phyloP scores from a whole-genome alignment of 2,329 filamentous ascomycete species.

The Trichoderma lentiforme region DNA sequence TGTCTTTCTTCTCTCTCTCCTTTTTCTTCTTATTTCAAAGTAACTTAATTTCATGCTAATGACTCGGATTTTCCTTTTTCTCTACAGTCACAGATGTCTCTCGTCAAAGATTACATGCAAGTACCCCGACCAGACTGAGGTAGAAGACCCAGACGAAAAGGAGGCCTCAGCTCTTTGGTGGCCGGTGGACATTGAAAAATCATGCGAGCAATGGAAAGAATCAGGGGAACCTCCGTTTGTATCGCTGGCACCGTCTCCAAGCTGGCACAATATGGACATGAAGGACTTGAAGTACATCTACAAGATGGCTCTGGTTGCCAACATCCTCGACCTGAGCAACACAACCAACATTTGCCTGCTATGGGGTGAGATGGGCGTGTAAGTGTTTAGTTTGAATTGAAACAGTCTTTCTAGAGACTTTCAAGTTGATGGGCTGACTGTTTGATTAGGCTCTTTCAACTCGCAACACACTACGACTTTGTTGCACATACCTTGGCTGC shows the following conservation, averaged over 20 bases:
- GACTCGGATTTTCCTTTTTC: neutral
- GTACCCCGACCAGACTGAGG: neutral
- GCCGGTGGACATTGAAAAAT: constrained; percentile 5
- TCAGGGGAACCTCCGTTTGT: neutral
- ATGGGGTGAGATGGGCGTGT: constrained; percentile 10
- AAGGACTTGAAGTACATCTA: constrained; percentile 9
- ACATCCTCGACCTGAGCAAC: constrained; percentile 3
- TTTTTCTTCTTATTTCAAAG: neutral
- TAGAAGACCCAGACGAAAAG: neutral
- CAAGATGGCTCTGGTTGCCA: constrained; percentile 9
- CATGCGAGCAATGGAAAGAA: neutral
- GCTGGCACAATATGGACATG: constrained; percentile 7
- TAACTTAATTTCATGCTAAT: neutral
- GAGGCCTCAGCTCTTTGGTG: neutral
- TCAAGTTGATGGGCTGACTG: neutral
- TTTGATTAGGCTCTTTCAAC: neutral
- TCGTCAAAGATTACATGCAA: neutral
- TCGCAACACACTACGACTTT: constrained; percentile 8
- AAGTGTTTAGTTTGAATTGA: neutral
- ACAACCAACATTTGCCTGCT: constrained; percentile 3
- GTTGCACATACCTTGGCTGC: constrained; percentile 11
- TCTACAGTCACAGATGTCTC: neutral
- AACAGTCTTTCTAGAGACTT: neutral
- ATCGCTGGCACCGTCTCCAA: neutral
- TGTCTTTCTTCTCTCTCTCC: neutral